These are phyloP conservation scores for Rubia balearica DNA, from an alignment of 305 asterid genomes.

Conservation along the genomic window DNA sequence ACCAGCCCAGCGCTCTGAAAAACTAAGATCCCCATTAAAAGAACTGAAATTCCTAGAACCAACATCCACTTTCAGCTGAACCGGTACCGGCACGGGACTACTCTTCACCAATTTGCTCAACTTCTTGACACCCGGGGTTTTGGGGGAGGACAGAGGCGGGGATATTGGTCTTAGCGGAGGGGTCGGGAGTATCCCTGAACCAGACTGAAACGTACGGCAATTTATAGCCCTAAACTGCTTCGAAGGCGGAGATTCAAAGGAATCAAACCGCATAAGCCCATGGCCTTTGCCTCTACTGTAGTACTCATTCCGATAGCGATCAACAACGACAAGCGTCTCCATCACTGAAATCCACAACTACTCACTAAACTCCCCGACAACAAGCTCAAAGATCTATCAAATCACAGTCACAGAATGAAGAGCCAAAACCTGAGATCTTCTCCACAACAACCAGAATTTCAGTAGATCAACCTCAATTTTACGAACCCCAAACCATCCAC, in stretches of 20 bases:
- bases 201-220: slow-evolving; percentile 64
- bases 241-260: slow-evolving; percentile 42
- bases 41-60: slow-evolving; percentile 10
- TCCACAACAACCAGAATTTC: slow-evolving; percentile 67
- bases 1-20: slow-evolving; percentile 88
- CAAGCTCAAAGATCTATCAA: slow-evolving; percentile 1
- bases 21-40: slow-evolving; percentile 26
- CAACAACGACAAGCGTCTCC: slow-evolving; percentile 68
- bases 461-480: slow-evolving; percentile 39
- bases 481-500: slow-evolving; percentile 26
- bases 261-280: slow-evolving; percentile 32
- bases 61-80: slow-evolving; percentile 27
- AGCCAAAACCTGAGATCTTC: slow-evolving; percentile 42
- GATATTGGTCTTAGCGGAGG: slow-evolving; percentile 29
- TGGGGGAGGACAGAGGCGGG: slow-evolving; percentile 29
- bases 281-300: slow-evolving; percentile 34
- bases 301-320: slow-evolving; percentile 56
- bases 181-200: slow-evolving; percentile 46
- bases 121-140: slow-evolving; percentile 29
- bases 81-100: slow-evolving; percentile 37
- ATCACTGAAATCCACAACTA: slow-evolving; percentile 15
- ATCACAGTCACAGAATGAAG: background rate
- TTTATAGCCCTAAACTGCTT: slow-evolving; percentile 45
- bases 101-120: slow-evolving; percentile 29
- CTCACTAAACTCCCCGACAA: slow-evolving; percentile 1